A percentile compares a stretch with the other conserved stretches of the same genome.
These are phyloP conservation scores for Coemansia sp. DNA, from an alignment of 192 early-diverging fungal species.

Conservation along the genomic window DNA sequence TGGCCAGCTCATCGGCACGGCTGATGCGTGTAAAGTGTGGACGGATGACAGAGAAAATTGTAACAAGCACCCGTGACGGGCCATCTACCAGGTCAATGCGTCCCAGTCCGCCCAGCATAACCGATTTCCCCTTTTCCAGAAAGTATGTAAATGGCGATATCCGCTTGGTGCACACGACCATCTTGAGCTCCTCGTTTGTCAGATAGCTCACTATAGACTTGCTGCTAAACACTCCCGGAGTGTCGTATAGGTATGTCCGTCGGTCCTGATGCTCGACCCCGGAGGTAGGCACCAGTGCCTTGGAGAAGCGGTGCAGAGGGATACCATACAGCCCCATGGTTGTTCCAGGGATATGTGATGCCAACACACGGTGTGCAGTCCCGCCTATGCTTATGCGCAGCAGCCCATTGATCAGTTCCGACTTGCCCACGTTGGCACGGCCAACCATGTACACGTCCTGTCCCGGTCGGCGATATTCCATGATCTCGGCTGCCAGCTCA, in stretches of 20 bases:
- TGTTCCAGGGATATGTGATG: conserved; percentile 67
- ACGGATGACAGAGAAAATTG: conserved; percentile 54
- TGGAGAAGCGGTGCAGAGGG: conserved; percentile 57
- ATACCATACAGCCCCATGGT: conserved; percentile 65
- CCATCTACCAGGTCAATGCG: conserved; percentile 59
- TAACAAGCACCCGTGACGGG: conserved; percentile 50
- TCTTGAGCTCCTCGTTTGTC: conserved; percentile 54
- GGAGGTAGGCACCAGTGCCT: conserved; percentile 38
- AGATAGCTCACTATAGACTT: conserved; percentile 54
- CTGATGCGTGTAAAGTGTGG: conserved; percentile 60
- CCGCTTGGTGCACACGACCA: conserved; percentile 39
- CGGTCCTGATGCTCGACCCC: conserved; percentile 34
- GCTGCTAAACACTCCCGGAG: conserved; percentile 63
- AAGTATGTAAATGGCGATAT: conserved; percentile 58
- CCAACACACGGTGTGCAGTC: conserved; percentile 55
- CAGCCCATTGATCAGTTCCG: conserved; percentile 67
- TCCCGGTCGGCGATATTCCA: conserved; percentile 29
- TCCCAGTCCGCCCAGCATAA: conserved; percentile 59
- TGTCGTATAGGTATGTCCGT: conserved; percentile 55
- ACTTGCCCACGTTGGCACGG: conserved; percentile 75
- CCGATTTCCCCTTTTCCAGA: conserved; percentile 52
- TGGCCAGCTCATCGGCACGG: conserved; percentile 44
- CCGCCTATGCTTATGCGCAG: conserved; percentile 54
- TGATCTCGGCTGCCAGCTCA: conserved; percentile 51
- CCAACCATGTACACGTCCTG: conserved; percentile 72